These are phyloP conservation scores for Lactarius akahatsu DNA, from an alignment of 768 basidiomycete species.

Conservation along the genomic window DNA sequence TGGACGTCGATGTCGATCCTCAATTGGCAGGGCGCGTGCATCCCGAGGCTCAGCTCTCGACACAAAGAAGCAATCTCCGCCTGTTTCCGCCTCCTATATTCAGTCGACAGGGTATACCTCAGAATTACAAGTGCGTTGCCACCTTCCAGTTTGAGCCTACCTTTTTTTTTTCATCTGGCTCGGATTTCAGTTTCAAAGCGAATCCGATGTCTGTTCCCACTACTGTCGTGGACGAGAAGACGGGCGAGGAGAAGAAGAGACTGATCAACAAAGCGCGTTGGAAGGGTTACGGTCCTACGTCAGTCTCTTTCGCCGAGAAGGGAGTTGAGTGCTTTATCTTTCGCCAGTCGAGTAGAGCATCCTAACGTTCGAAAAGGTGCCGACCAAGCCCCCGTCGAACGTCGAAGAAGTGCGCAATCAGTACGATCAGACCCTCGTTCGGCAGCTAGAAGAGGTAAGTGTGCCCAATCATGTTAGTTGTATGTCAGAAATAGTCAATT, in stretches of 20 bases:
- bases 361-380: slow-evolving; percentile 33
- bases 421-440: slow-evolving; percentile 54
- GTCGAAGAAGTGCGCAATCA: slow-evolving; percentile 59
- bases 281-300: slow-evolving; percentile 76
- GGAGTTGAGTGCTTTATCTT: slow-evolving; percentile 39
- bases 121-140: slow-evolving; percentile 68
- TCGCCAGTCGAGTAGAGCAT: slow-evolving; percentile 5
- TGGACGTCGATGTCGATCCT: slow-evolving; percentile 52
- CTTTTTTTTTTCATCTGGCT: not conserved
- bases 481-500: not conserved
- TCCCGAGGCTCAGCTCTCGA: slow-evolving; percentile 23
- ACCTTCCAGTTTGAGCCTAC: not conserved
- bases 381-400: slow-evolving; percentile 58
- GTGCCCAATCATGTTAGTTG: not conserved
- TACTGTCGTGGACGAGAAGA: slow-evolving; percentile 66
- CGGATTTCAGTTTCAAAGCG: slow-evolving; percentile 60
- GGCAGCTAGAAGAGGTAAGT: slow-evolving; percentile 53
- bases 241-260: slow-evolving; percentile 77
- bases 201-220: slow-evolving; percentile 73
- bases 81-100: slow-evolving; percentile 90
- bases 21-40: slow-evolving; percentile 32
- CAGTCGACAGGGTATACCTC: slow-evolving; percentile 74
- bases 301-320: slow-evolving; percentile 64
- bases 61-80: slow-evolving; percentile 57
- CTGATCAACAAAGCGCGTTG: slow-evolving; percentile 86